phyloP scores from a whole-genome alignment of 208 protist species.

The Trypanosoma platydactyli region DNA sequence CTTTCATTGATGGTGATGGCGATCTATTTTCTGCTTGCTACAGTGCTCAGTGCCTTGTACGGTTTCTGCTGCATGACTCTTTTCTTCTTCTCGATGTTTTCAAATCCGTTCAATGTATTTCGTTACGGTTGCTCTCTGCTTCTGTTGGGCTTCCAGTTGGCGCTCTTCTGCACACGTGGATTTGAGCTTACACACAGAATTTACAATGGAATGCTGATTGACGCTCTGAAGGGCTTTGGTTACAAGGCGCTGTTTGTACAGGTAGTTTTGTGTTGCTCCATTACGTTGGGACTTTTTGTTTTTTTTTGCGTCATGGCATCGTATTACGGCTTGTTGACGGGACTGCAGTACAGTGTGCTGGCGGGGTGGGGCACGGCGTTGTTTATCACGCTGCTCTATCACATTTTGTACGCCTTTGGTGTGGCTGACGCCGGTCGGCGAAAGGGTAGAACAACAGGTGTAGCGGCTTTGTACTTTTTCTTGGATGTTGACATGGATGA shows the following conservation, averaged over 20 bases:
- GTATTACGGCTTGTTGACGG: not conserved
- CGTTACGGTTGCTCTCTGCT: slow-evolving; percentile 55
- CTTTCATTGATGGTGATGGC: slow-evolving; percentile 58
- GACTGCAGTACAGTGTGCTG: slow-evolving; percentile 23
- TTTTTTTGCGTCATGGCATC: slow-evolving; percentile 16
- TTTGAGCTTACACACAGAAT: slow-evolving; percentile 60
- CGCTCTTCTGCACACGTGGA: slow-evolving; percentile 58
- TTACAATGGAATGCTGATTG: slow-evolving; percentile 57
- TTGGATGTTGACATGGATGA: slow-evolving; percentile 27
- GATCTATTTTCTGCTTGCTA: slow-evolving; percentile 59
- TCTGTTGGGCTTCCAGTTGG: slow-evolving; percentile 43
- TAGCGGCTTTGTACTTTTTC: slow-evolving; percentile 29
- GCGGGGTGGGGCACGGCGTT: slow-evolving; percentile 17
- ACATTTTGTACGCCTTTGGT: slow-evolving; percentile 26
- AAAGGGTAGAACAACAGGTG: not conserved
- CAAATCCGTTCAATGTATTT: slow-evolving; percentile 53
- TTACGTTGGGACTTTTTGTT: slow-evolving; percentile 21
- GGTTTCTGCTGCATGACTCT: slow-evolving; percentile 39
- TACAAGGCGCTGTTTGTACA: slow-evolving; percentile 42
- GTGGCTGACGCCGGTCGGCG: not conserved
- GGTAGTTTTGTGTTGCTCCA: slow-evolving; percentile 32
- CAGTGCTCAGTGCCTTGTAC: slow-evolving; percentile 49
- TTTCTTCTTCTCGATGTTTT: slow-evolving; percentile 71
- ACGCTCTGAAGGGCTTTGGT: slow-evolving; percentile 45
- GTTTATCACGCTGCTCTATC: slow-evolving; percentile 24